These are phyloP conservation scores for Leishmania martiniquensis DNA, from an alignment of 208 protist genomes.

Conservation along the genomic window DNA sequence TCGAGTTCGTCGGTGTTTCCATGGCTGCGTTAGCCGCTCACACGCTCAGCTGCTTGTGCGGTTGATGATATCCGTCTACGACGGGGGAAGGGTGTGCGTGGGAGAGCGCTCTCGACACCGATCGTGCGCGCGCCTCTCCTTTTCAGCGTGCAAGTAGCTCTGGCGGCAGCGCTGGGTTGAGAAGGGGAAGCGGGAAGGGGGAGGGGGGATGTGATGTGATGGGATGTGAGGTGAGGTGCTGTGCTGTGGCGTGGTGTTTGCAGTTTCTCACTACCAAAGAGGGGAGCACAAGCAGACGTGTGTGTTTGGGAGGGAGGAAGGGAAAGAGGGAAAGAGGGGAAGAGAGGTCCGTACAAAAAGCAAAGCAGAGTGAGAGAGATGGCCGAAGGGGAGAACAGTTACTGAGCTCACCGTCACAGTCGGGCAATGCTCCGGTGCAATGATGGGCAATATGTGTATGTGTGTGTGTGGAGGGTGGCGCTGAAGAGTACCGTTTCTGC, in stretches of 20 bases:
- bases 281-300: background rate
- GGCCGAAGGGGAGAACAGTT: background rate
- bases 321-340: background rate
- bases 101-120: no score
- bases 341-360: background rate
- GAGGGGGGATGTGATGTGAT: no score
- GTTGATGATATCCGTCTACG: background rate
- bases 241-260: no score
- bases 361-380: background rate
- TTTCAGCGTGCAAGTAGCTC: background rate
- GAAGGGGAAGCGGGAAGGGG: background rate
- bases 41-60: background rate
- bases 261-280: background rate
- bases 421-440: background rate
- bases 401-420: background rate
- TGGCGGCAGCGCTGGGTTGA: background rate
- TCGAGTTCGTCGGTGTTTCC: conserved; percentile 40
- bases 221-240: no score
- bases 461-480: no score
- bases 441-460: background rate
- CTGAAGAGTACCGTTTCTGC: background rate
- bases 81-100: background rate
- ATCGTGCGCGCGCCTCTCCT: background rate
- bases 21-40: conserved; percentile 10
- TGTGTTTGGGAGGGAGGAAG: no score